Conservation (phyloP, 306 rosid genomes). For the Prosopis cineraria region DNA sequence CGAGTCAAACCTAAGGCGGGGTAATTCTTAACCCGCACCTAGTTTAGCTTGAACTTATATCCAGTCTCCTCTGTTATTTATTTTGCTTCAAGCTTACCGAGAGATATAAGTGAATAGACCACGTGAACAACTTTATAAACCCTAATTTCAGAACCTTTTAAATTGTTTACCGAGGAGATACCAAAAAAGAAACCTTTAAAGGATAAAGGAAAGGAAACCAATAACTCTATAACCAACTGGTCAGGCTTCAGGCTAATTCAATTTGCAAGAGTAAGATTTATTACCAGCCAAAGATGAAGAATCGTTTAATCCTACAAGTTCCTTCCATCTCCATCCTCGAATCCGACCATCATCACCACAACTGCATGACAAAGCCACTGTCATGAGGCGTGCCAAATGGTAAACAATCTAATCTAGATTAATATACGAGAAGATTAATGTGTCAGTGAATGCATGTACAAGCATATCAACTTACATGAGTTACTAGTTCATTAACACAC, state of each 20-base stretch:
- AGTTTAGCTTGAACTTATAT: background rate
- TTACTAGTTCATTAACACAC: background rate
- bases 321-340: conserved; percentile 91
- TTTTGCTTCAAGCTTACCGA: background rate
- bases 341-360: conserved; percentile 96
- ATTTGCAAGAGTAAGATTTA: conserved; percentile 24
- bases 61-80: background rate
- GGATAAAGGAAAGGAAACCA: background rate
- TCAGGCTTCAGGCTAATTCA: conserved; percentile 1
- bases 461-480: background rate
- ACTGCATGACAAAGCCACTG: conserved; percentile 41
- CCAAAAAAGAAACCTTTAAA: background rate
- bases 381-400: conserved; percentile 25
- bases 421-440: background rate
- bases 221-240: background rate
- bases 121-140: background rate
- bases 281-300: conserved; percentile 61
- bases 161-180: background rate
- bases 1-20: background rate
- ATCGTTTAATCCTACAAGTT: conserved; percentile 47
- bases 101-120: background rate
- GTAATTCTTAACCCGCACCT: background rate
- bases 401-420: background rate
- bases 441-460: background rate
- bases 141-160: background rate